Percentiles rank a stretch among this genome's conserved stretches.
phyloP scores from a whole-genome alignment of 257 asterid genomes.

The Perilla frutescens region DNA sequence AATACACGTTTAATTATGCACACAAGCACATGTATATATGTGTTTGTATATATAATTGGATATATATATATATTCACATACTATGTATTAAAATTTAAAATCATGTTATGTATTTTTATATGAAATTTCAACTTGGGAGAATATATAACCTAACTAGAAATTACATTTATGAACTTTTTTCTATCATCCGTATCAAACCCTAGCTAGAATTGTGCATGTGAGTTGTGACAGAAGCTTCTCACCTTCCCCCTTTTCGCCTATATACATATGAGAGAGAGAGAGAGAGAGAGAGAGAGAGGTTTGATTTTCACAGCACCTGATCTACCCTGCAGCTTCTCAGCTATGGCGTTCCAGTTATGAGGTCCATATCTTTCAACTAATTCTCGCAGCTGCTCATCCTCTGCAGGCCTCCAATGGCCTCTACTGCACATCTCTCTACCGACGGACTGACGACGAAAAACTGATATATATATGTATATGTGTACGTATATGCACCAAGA shows the following conservation, averaged over 20 bases:
- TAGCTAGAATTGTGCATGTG: slow-evolving; percentile 35
- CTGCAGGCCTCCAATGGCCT: slow-evolving; percentile 98
- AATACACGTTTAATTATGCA: neutral
- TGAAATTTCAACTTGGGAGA: too few species aligned
- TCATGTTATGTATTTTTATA: too few species aligned
- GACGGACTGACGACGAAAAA: neutral
- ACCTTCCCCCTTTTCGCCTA: neutral
- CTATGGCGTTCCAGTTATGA: slow-evolving; percentile 96
- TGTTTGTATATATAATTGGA: too few species aligned
- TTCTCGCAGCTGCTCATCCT: slow-evolving; percentile 81
- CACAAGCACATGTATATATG: neutral
- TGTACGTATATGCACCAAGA: neutral
- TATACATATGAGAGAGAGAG: neutral
- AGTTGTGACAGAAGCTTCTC: neutral
- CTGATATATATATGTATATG: slow-evolving; percentile 1
- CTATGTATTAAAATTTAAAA: too few species aligned
- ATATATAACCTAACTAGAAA: too few species aligned
- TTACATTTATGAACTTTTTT: neutral
- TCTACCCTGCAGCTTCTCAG: slow-evolving; percentile 84
- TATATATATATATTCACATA: too few species aligned
- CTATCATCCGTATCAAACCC: slow-evolving; percentile 31
- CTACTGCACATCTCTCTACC: slow-evolving; percentile 59
- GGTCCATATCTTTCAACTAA: slow-evolving; percentile 89
- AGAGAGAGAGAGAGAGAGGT: slow-evolving; percentile 16
- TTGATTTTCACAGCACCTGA: slow-evolving; percentile 58